Evolutionary conservation across 805 yeast species (phyloP), one percentile per base, ranked within the genome.

Genomic region (Teunomyces tritomae): DNA sequence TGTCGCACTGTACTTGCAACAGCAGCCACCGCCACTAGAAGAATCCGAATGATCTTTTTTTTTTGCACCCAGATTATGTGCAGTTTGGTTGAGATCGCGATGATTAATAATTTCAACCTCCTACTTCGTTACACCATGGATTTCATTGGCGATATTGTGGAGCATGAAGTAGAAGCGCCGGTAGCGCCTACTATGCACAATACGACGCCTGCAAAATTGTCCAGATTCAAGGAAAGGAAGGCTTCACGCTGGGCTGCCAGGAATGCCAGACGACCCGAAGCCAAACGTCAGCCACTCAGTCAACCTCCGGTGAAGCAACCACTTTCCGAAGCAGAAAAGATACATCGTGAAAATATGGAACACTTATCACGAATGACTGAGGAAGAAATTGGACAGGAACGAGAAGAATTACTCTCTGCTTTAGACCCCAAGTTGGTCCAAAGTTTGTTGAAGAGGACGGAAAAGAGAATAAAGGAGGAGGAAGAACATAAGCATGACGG

Each of bases 321-420:
- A 3, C 42, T 35, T 24, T 50, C 84, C 0, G 95, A 87, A 55
- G 80, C 85, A 0, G 91, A 86, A 53, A 77, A 80, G 59, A 88
- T 90, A 17, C 92, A 89, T 61, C 62, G 78, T 47, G 96, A 90
- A 58, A 91, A 89, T 63, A 63, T 87, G 51, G 79, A 82, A 33
- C 71, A 75, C 35, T 62, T 91, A 47, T 69, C 80, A 32, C 62
- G 67, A 10, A 84, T 90, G 91, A 70, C 84, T 2, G 75, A 73
- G 1, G 84, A 79, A 13, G 89, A 90, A 58, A 77, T 88, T 30
- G 70, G 75, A 29, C 65, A 71, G 40, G 92, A 88, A 54, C 76
- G 80, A 52, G 78, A 79, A 52, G 96, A 89, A 56, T 65, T 91
- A 30, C 53, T 88, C 45, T 74, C 74, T n/a, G 72, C 77, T 0